Conservation (phyloP, 192 early-diverging fungal species). For the Coemansia sp. region DNA sequence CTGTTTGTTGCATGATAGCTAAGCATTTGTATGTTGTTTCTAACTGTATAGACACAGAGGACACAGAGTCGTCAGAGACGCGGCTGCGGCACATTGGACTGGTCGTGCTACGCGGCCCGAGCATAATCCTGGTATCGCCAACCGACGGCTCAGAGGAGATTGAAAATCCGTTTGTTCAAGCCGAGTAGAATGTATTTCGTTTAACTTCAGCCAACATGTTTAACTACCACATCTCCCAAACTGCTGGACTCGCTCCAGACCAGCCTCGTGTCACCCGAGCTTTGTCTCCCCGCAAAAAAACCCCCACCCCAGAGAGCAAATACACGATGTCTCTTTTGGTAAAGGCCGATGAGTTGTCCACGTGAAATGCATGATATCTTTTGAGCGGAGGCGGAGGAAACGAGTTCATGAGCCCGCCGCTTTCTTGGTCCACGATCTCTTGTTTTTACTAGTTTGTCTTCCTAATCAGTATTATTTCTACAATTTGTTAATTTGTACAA, state of each 20-base stretch:
- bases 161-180: slow-evolving; percentile 81
- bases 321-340: too few relatives aligned
- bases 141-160: slow-evolving; percentile 89
- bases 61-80: slow-evolving; percentile 20
- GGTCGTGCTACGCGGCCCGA: slow-evolving; percentile 85
- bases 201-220: not conserved
- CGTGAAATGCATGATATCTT: not conserved
- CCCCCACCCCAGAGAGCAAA: not conserved
- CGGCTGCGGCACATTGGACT: slow-evolving; percentile 78
- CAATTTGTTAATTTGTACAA: not conserved
- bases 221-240: not conserved
- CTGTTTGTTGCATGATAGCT: not conserved
- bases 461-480: not conserved
- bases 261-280: not conserved
- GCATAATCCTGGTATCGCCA: slow-evolving; percentile 89
- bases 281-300: not conserved
- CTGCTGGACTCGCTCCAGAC: not conserved
- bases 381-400: not conserved
- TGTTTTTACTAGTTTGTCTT: not conserved
- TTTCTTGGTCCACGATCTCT: not conserved
- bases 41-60: slow-evolving; percentile 26
- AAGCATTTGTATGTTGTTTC: not conserved
- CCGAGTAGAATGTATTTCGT: slow-evolving; percentile 15
- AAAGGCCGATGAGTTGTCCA: not conserved
- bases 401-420: not conserved